Conservation (phyloP, 257 asterid species). For the Plantago major region DNA sequence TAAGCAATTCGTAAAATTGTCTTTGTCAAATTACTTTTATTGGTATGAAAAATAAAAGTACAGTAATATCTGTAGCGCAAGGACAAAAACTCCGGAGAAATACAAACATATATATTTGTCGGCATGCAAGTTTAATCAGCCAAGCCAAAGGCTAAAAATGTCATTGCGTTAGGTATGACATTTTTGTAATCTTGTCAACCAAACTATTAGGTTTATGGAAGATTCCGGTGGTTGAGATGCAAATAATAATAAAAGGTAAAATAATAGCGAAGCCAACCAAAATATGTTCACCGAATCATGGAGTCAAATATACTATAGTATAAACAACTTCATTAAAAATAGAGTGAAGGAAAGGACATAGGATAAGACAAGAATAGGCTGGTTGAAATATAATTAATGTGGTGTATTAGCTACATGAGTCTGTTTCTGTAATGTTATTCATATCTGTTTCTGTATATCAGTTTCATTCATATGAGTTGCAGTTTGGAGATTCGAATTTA, state of each 20-base stretch:
- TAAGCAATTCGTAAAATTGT: too few relatives aligned
- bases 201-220: background rate
- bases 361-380: background rate
- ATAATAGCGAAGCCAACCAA: background rate
- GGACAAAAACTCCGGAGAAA: too few relatives aligned
- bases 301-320: too few relatives aligned
- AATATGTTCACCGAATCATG: background rate
- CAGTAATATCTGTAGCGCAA: too few relatives aligned
- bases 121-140: background rate
- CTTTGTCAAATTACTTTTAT: too few relatives aligned
- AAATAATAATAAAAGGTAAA: background rate
- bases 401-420: too few relatives aligned
- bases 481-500: too few relatives aligned
- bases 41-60: too few relatives aligned
- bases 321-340: too few relatives aligned
- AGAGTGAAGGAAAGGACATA: background rate
- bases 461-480: too few relatives aligned
- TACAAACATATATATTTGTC: background rate
- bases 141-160: background rate
- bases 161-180: background rate
- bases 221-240: background rate
- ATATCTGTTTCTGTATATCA: too few relatives aligned
- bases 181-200: constrained; percentile 1
- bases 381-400: background rate
- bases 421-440: too few relatives aligned